Percentiles rank a stretch among this genome's conserved stretches.
Conservation (phyloP, 306 rosid species). For the Pterocarpus macrocarpus region DNA sequence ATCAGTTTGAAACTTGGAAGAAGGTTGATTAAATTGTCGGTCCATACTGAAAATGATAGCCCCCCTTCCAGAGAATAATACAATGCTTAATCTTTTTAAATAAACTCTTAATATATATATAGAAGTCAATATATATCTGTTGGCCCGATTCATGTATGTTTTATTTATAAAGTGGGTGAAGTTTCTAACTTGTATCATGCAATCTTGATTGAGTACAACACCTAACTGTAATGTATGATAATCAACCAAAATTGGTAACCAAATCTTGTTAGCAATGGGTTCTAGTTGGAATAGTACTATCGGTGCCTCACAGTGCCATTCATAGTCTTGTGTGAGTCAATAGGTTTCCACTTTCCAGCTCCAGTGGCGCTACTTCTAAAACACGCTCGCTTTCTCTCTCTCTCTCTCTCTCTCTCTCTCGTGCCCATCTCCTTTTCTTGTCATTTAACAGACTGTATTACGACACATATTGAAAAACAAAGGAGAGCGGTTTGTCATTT, state of each 20-base stretch:
- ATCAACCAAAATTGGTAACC: conserved; percentile 45
- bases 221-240: conserved; percentile 39
- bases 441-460: too few relatives aligned
- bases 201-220: conserved; percentile 37
- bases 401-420: not conserved
- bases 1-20: conserved; percentile 31
- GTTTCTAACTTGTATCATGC: conserved; percentile 44
- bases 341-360: not conserved
- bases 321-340: not conserved
- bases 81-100: not conserved
- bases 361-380: not conserved
- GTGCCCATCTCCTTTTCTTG: too few relatives aligned
- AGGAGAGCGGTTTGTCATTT: conserved; percentile 32
- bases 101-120: not conserved
- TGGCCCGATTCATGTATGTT: conserved; percentile 35
- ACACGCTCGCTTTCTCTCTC: not conserved
- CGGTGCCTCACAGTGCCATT: not conserved
- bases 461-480: not conserved
- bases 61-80: not conserved
- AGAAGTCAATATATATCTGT: conserved; percentile 53
- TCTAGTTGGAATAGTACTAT: conserved; percentile 39
- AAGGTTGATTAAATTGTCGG: conserved; percentile 44
- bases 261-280: conserved; percentile 35
- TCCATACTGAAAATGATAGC: conserved; percentile 52
- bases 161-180: conserved; percentile 47